These are phyloP conservation scores for Secale cereale DNA, from an alignment of 176 grass and related monocot genomes.

Conservation along the genomic window DNA sequence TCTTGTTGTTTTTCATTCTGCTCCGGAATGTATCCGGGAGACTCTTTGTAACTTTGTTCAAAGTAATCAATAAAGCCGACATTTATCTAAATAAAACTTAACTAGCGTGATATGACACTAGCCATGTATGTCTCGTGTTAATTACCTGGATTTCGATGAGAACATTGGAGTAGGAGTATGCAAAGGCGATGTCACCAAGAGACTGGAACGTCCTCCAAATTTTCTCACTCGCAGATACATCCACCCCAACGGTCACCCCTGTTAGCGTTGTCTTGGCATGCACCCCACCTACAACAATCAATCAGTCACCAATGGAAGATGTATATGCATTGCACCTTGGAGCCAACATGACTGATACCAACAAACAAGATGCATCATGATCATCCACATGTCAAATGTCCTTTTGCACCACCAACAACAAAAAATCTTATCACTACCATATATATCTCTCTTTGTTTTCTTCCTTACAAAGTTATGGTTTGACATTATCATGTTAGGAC, in stretches of 20 bases:
- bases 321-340: constrained; percentile 11
- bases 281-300: constrained; percentile 43
- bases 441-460: background rate
- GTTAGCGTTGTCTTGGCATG: constrained; percentile 65
- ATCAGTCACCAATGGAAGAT: background rate
- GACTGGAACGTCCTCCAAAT: constrained; percentile 93
- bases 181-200: constrained; percentile 89
- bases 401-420: constrained; percentile 8
- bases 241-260: constrained; percentile 73
- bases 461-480: background rate
- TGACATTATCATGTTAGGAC: background rate
- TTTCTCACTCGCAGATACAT: constrained; percentile 67
- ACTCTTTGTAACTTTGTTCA: too few relatives aligned
- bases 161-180: constrained; percentile 96
- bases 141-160: constrained; percentile 93
- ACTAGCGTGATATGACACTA: background rate
- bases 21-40: too few relatives aligned
- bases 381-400: constrained; percentile 19
- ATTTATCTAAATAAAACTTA: too few relatives aligned
- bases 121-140: background rate
- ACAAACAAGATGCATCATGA: constrained; percentile 15
- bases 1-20: too few relatives aligned
- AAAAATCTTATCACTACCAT: background rate
- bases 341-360: background rate
- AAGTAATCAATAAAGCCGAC: too few relatives aligned